Base-by-base conservation (phyloP, 2,329 filamentous ascomycete species). In the Dothistroma septosporum region DNA sequence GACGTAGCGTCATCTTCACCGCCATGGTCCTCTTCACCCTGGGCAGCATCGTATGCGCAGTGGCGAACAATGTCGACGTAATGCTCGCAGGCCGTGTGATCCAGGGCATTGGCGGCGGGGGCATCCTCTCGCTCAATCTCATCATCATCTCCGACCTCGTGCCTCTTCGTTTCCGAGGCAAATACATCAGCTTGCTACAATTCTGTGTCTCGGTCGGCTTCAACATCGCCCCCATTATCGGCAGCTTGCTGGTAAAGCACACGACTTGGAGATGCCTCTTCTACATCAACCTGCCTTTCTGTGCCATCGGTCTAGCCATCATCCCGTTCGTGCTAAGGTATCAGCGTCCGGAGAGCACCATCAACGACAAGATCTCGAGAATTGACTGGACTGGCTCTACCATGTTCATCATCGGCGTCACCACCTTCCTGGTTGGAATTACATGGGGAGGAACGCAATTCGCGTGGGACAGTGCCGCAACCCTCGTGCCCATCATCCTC, bases 311-410 rank as follows among this genome's bases (percentile, higher is more conserved):
- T 8, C 69, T 73, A n/a, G 33, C 70, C 52, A 63, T 72, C 47
- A 68, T 75, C 1, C 68, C 71, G 1, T 64, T 84, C 24, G 83
- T 83, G 67, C 74, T 86, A 31, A 76, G 75, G 37, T 19, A 85
- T 82, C 14, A 85, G 81, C 76, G 52, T 16, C 56, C 62, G 11
- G 47, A 52, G 46, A 58, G 56, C 16, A 63, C 63, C 6, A 53
- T 67, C 16, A 56, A 63, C 16, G 61, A 65, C 16, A 66, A 66
- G 47, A 46, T 69, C 47, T 56, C 59, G 33, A 60, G 53, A 14
- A 58, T 71, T 9, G 69, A 71, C 60, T 70, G 67, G 68, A 54
- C 63, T 11, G 69, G 69, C 10, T 66, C 64, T 0, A n/a, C 33
- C 10, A 33, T 66, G 2, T 69, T 70, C 61, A 61, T 68, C 46